Base-by-base conservation (phyloP, 352 stramenopile species). In the Pythium dissimile region DNA sequence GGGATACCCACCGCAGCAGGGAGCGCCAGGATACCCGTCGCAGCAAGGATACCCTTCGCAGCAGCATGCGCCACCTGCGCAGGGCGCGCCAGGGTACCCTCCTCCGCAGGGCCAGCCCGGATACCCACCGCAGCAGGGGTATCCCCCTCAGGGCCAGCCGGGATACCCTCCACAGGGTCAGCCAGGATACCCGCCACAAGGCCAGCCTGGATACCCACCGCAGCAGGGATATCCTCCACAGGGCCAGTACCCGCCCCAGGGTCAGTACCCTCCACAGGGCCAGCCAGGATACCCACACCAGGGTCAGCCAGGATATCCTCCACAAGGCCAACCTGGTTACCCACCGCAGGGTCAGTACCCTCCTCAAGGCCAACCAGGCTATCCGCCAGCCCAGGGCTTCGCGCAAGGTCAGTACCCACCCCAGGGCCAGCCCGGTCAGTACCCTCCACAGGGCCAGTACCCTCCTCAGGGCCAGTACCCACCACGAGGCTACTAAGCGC, bases 141-240 rank as follows among this genome's bases (percentile, higher is more conserved):
- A 62, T 35, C 54, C 54, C 16, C 50, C 34, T 12, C 34, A 41
- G 45, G 42, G 20, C 2, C 53, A 61, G 39, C 39, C 46, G 8
- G 34, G 21, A 1, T 67, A 62, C 11, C 51, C 60, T 32, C 60
- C 60, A 9, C 60, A 67, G 28, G 47, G 47, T 20, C 58, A 66
- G 41, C 35, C 26, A 1, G 72, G 67, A 26, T 62, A 71, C 50
- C 57, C 69, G 24, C 62, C 64, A 42, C 62, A 73, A 45, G 41
- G 32, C 30, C 66, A 70, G 26, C 60, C 62, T 15, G 34, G 41
- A 1, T 72, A 69, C 34, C 60, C 60, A 3, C 46, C 44, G 13
- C 23, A 24, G n/a, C 61, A 68, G 18, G 38, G 43, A 6, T 73
- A 67, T 35, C 54, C 60, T 9, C 48, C 59, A 12, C 34, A 41